Evolutionary conservation across 2,329 filamentous ascomycete genomes (phyloP).

Genomic region (Xylariaceae sp.): DNA sequence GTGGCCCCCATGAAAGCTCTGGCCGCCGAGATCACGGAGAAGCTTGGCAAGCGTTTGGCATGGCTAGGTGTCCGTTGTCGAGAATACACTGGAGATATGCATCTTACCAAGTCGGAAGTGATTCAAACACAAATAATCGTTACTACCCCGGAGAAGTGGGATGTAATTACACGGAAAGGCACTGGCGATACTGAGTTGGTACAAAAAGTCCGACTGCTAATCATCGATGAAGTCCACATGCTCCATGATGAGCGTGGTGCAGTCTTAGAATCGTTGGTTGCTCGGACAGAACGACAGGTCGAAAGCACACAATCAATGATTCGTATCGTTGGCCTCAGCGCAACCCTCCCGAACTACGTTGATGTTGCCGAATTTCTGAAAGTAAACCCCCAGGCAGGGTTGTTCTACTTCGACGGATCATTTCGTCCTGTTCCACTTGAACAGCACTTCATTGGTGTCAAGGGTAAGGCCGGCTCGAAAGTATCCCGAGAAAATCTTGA

Average conservation of each 20-base stretch:
- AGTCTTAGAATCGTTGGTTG: conserved; percentile 92
- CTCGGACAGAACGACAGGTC: conserved; percentile 90
- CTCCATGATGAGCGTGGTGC: conserved; percentile 95
- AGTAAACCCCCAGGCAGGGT: conserved; percentile 84
- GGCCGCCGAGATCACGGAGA: conserved; percentile 92
- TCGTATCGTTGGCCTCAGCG: conserved; percentile 90
- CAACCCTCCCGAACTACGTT: conserved; percentile 91
- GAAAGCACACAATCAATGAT: conserved; percentile 98
- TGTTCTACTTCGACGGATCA: conserved; percentile 96
- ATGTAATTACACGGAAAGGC: conserved; percentile 94
- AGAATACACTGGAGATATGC: conserved; percentile 97
- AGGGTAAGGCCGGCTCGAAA: conserved; percentile 79
- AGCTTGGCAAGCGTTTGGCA: conserved; percentile 82
- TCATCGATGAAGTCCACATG: conserved; percentile 99
- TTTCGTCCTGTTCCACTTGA: conserved; percentile 95
- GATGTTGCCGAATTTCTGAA: conserved; percentile 97
- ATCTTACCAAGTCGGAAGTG: conserved; percentile 94
- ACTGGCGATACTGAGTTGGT: conserved; percentile 96
- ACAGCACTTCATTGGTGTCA: conserved; percentile 95
- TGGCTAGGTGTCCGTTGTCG: conserved; percentile 92
- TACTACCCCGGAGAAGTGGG: conserved; percentile 98
- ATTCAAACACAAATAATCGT: conserved; percentile 96
- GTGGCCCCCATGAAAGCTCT: conserved; percentile 99
- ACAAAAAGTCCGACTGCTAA: conserved; percentile 91
- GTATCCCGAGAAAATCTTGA: conserved; percentile 87